phyloP scores from a whole-genome alignment of 2,329 filamentous ascomycete species.

The Septoria petroselini region DNA sequence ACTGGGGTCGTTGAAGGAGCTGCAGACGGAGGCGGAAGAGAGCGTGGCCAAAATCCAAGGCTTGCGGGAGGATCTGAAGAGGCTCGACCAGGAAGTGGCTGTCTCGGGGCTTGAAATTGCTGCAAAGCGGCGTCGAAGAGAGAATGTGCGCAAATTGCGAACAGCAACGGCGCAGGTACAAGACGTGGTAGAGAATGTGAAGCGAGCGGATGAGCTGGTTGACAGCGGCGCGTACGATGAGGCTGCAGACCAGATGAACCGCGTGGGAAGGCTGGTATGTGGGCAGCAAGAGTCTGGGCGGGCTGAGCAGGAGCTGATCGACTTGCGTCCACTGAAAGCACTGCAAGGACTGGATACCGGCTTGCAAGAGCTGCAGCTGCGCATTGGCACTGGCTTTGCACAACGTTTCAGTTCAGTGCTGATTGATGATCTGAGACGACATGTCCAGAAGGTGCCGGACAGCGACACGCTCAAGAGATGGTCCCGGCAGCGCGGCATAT shows the following conservation, averaged over 20 bases:
- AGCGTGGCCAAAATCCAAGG: conserved; percentile 84
- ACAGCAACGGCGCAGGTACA: conserved; percentile 80
- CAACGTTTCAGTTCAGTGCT: conserved; percentile 73
- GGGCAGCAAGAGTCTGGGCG: conserved; percentile 58
- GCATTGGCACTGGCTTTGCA: conserved; percentile 86
- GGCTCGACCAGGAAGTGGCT: conserved; percentile 83
- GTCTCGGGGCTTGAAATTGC: conserved; percentile 80
- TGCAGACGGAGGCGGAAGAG: conserved; percentile 88
- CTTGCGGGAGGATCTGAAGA: conserved; percentile 72
- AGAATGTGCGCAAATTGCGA: conserved; percentile 79
- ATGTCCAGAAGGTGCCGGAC: conserved; percentile 68
- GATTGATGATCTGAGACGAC: conserved; percentile 74
- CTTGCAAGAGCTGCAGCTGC: conserved; percentile 68
- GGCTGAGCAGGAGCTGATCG: conserved; percentile 47
- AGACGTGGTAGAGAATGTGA: conserved; percentile 71
- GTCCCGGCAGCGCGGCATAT: conserved; percentile 53
- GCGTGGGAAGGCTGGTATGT: conserved; percentile 73
- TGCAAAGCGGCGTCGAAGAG: conserved; percentile 72
- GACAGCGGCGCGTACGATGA: conserved; percentile 79
- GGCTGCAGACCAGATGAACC: conserved; percentile 73
- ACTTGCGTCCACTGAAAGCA: conserved; percentile 73
- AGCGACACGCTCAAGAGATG: conserved; percentile 78
- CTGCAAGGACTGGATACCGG: conserved; percentile 77
- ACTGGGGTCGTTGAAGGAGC: conserved; percentile 80
- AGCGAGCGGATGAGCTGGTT: conserved; percentile 73